Conservation (phyloP, 768 basidiomycete genomes). For the Arthromyces matolae region DNA sequence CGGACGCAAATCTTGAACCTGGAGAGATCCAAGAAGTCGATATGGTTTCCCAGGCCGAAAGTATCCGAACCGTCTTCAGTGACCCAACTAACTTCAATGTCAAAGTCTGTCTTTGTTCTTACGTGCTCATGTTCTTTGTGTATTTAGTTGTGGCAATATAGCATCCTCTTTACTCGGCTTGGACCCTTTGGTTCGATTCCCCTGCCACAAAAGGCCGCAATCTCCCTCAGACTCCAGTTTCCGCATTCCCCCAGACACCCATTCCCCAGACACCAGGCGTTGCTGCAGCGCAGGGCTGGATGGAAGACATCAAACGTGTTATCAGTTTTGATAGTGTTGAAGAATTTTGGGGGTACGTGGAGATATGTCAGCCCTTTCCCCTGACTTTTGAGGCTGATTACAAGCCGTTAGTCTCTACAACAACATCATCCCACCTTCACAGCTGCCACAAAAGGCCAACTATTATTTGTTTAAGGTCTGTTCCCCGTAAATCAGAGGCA, state of each 20-base stretch:
- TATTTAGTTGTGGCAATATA: slow-evolving; percentile 25
- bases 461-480: slow-evolving; percentile 97
- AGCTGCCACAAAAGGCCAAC: slow-evolving; percentile 93
- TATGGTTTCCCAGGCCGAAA: slow-evolving; percentile 79
- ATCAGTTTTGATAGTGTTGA: slow-evolving; percentile 96
- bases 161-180: slow-evolving; percentile 92
- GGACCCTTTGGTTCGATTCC: slow-evolving; percentile 99
- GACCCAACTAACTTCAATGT: slow-evolving; percentile 93
- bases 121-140: not conserved
- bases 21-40: slow-evolving; percentile 87
- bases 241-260: slow-evolving; percentile 76
- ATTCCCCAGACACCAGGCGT: slow-evolving; percentile 68
- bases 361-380: slow-evolving; percentile 2
- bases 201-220: slow-evolving; percentile 88
- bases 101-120: slow-evolving; percentile 56
- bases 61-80: slow-evolving; percentile 89
- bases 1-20: slow-evolving; percentile 52
- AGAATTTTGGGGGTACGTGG: slow-evolving; percentile 94
- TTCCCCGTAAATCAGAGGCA: not conserved
- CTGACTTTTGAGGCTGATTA: slow-evolving; percentile 13
- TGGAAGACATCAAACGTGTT: slow-evolving; percentile 97
- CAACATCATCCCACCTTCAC: slow-evolving; percentile 94
- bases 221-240: slow-evolving; percentile 77
- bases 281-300: slow-evolving; percentile 85
- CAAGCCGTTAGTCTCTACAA: slow-evolving; percentile 71